Conservation (phyloP, 805 yeast genomes). For the Zygotorulaspora chibaensis region DNA sequence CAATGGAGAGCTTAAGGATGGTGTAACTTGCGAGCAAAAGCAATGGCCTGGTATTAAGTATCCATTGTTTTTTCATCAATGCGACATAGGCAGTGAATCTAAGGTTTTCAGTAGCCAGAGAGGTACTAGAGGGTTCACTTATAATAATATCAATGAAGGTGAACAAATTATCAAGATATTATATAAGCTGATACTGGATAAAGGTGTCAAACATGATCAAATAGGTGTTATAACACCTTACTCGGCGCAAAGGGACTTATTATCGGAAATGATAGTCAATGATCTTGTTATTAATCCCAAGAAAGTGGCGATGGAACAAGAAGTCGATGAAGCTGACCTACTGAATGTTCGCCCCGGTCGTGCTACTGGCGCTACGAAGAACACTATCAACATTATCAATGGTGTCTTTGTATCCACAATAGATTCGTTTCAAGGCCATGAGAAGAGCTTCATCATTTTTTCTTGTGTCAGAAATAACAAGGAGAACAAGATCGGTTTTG, state of each 20-base stretch:
- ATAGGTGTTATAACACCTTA: slow-evolving; percentile 75
- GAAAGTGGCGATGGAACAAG: slow-evolving; percentile 43
- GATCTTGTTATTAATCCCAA: slow-evolving; percentile 56
- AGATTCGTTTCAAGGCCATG: slow-evolving; percentile 94
- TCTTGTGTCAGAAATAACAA: slow-evolving; percentile 71
- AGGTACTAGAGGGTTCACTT: slow-evolving; percentile 52
- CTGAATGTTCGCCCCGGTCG: slow-evolving; percentile 34
- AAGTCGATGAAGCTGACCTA: slow-evolving; percentile 60
- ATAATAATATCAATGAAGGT: slow-evolving; percentile 53
- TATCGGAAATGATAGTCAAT: slow-evolving; percentile 46
- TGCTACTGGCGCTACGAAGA: slow-evolving; percentile 15
- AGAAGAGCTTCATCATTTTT: slow-evolving; percentile 72
- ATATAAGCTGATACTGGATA: slow-evolving; percentile 49
- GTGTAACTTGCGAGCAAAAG: slow-evolving; percentile 53
- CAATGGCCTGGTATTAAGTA: slow-evolving; percentile 43
- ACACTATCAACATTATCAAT: slow-evolving; percentile 36
- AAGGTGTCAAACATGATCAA: slow-evolving; percentile 44
- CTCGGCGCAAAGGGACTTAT: slow-evolving; percentile 64
- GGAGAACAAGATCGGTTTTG: slow-evolving; percentile 54
- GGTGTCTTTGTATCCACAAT: slow-evolving; percentile 53
- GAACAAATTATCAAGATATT: slow-evolving; percentile 44
- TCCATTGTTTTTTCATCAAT: slow-evolving; percentile 63
- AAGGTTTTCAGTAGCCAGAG: slow-evolving; percentile 43
- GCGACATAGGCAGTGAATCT: slow-evolving; percentile 44
- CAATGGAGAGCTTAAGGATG: slow-evolving; percentile 48